A percentile compares a stretch with the other conserved stretches of the same genome.
These are phyloP conservation scores for Chlamydomonas sp. DNA, from an alignment of 139 green algal species.

Conservation along the genomic window DNA sequence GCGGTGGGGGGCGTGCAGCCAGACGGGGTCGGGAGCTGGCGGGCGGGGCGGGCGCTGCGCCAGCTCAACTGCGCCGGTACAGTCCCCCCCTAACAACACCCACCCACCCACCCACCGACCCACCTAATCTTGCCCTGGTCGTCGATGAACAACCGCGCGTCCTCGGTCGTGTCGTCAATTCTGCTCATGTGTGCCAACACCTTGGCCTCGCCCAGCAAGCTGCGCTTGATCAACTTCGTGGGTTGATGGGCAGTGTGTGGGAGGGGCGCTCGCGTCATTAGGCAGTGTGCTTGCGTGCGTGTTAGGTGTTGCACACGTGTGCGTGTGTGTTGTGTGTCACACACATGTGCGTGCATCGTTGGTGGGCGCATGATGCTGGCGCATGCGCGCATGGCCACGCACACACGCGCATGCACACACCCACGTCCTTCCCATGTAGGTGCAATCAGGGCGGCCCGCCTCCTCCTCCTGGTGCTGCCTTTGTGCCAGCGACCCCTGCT, in stretches of 20 bases:
- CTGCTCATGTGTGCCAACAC: not conserved
- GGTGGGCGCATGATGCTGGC: not conserved
- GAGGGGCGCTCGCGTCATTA: no score
- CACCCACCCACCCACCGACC: not conserved
- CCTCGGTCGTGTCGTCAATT: not conserved
- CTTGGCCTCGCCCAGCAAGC: not conserved
- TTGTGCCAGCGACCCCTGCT: not conserved
- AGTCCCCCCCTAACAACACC: not conserved
- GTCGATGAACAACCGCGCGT: slow-evolving; percentile 5
- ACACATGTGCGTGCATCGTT: slow-evolving; percentile 3
- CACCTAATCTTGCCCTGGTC: not conserved
- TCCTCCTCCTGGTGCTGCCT: no score
- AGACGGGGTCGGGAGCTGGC: not conserved
- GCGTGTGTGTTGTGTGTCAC: no score
- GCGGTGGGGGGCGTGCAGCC: not conserved
- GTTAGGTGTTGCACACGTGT: no score
- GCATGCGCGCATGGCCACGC: not conserved
- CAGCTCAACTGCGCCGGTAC: not conserved
- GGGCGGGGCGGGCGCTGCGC: no score
- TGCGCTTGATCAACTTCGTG: not conserved
- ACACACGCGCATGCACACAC: not conserved
- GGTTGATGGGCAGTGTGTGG: not conserved
- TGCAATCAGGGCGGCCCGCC: no score
- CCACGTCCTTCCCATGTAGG: not conserved
- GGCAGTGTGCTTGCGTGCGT: no score